phyloP scores from a whole-genome alignment of 768 basidiomycete species.

The Suillus placidus region DNA sequence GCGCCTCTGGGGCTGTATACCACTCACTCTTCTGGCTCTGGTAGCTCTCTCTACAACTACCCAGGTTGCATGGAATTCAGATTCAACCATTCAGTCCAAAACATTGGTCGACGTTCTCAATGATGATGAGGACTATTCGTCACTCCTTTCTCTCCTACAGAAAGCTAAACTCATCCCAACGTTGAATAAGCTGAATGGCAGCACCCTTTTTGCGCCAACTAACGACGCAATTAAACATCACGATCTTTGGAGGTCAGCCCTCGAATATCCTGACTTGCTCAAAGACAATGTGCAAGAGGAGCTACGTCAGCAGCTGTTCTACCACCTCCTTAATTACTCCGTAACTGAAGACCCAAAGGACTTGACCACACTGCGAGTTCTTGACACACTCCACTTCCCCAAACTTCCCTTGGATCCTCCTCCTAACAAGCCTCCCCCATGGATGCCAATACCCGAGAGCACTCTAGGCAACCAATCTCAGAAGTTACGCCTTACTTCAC shows the following conservation, averaged over 20 bases:
- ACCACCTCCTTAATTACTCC: slow-evolving; percentile 89
- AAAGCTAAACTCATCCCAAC: slow-evolving; percentile 88
- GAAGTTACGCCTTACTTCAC: slow-evolving; percentile 64
- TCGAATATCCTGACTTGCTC: slow-evolving; percentile 35
- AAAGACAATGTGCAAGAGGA: slow-evolving; percentile 82
- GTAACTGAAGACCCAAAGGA: slow-evolving; percentile 49
- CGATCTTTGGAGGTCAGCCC: slow-evolving; percentile 35
- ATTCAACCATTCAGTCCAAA: slow-evolving; percentile 36
- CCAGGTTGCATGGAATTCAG: slow-evolving; percentile 28
- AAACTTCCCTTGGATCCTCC: slow-evolving; percentile 58
- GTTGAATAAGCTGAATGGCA: slow-evolving; percentile 79
- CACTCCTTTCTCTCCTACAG: slow-evolving; percentile 77
- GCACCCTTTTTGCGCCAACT: slow-evolving; percentile 93
- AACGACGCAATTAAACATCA: slow-evolving; percentile 82
- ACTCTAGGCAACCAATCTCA: slow-evolving; percentile 82
- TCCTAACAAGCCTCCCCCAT: slow-evolving; percentile 72
- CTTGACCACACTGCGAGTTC: slow-evolving; percentile 37
- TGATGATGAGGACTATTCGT: slow-evolving; percentile 74
- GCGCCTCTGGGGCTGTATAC: slow-evolving; percentile 38
- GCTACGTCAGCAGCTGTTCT: slow-evolving; percentile 90
- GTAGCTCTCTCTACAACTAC: slow-evolving; percentile 18
- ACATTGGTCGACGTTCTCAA: slow-evolving; percentile 83
- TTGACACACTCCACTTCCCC: slow-evolving; percentile 76
- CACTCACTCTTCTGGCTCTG: slow-evolving; percentile 36
- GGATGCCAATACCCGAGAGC: slow-evolving; percentile 84